Evolutionary conservation across 208 protist species (phyloP), one percentile per base, ranked within the genome.

Genomic region (Trypanosoma brucei): DNA sequence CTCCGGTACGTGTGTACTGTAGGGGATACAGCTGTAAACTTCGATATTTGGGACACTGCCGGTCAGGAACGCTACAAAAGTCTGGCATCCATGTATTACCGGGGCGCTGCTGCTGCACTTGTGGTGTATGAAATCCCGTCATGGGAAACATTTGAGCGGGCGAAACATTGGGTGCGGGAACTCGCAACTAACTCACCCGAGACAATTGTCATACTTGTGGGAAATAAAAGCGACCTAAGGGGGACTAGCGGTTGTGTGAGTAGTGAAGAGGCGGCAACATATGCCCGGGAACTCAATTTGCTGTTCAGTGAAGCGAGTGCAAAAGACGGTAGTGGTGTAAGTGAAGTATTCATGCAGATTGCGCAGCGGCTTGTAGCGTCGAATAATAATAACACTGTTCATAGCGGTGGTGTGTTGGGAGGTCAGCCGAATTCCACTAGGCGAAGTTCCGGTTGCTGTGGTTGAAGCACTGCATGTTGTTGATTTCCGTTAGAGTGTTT

Each of bases 41-140:
- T 93, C 39, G 86, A 94, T 54, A 94, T 96, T 46, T 96, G 91
- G 88, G 91, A 96, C 59, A 96, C 91, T 0, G 91, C 91, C 0
- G 91, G 91, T 1, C 91, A 96, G 81, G 91, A 96, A 65, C 78
- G 85, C 7, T 96, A 92, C 69, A 86, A 83, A 70, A 88, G 88
- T 59, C 64, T 97, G 34, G 91, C 88, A 2, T 86, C 86, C 46
- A 97, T 96, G 84, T 97, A 97, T 73, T 97, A 97, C 77, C 82
- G 92, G 54, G 88, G 88, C 2, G 88, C 92, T 1, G 87, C 85
- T 7, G 92, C 91, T 14, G 91, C 91, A 34, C 66, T 99, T 4
- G 82, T 99, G 0, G 96, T 98, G 22, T 99, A 98, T 74, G 97
- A 99, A 58, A 92, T 98, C 51, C 97, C 95, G 34, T 90, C 96